A percentile compares a stretch with the other conserved stretches of the same genome.
phyloP scores from a whole-genome alignment of 2,329 filamentous ascomycete species.

The Cytospora leucostoma region DNA sequence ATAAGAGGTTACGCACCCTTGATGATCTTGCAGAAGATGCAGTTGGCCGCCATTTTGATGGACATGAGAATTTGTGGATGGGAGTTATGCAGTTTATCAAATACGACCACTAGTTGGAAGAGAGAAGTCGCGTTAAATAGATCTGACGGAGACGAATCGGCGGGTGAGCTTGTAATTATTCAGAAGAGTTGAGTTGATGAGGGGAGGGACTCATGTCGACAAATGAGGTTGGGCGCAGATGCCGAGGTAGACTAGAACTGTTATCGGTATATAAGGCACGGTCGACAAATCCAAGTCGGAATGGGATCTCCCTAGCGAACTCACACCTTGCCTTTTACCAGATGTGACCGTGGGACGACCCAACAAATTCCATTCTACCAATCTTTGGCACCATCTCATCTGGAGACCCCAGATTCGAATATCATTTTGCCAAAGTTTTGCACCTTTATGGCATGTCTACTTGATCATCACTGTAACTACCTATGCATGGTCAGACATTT shows the following conservation, averaged over 20 bases:
- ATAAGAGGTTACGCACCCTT: conserved; percentile 61
- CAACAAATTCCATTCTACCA: conserved; percentile 53
- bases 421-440: conserved; percentile 34
- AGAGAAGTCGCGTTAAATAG: too few species aligned
- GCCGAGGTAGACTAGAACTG: too few species aligned
- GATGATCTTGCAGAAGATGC: conserved; percentile 98
- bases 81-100: background rate
- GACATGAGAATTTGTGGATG: conserved; percentile 30
- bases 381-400: conserved; percentile 50
- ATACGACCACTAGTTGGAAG: background rate
- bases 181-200: background rate
- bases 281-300: conserved; percentile 43
- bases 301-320: conserved; percentile 71
- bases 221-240: too few species aligned
- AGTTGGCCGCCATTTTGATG: conserved; percentile 59
- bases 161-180: background rate
- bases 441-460: background rate
- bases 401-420: conserved; percentile 45
- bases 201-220: conserved; percentile 11
- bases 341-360: conserved; percentile 70
- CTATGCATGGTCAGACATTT: too few species aligned
- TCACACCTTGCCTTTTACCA: conserved; percentile 81
- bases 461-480: too few species aligned
- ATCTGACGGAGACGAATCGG: too few species aligned
- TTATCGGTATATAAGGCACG: conserved; percentile 28